Evolutionary conservation across 1,139 yeast species (phyloP).

Genomic region (Taiozyma onychis): DNA sequence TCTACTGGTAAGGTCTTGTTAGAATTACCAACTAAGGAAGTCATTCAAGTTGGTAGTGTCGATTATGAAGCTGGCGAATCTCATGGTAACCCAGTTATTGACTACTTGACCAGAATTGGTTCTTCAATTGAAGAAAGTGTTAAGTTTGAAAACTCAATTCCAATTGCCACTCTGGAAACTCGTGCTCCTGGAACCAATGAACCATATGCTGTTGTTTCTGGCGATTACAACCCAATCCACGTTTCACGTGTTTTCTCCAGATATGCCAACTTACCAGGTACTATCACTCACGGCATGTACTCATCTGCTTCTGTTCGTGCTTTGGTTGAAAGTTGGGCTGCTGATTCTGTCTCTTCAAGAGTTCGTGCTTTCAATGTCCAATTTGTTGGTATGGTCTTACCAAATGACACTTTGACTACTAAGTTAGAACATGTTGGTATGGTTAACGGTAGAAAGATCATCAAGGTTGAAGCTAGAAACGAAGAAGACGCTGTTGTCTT

Average conservation of each 20-base stretch:
- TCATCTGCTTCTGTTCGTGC: constrained; percentile 94
- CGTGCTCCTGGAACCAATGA: constrained; percentile 72
- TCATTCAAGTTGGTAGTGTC: constrained; percentile 81
- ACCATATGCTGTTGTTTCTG: constrained; percentile 95
- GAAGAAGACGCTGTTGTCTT: constrained; percentile 77
- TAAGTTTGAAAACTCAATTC: constrained; percentile 83
- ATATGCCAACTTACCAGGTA: constrained; percentile 92
- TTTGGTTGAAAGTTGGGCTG: constrained; percentile 97
- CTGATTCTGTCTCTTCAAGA: constrained; percentile 92
- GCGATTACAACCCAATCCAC: constrained; percentile 97
- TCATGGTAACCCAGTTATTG: constrained; percentile 96
- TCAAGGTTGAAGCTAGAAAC: constrained; percentile 85
- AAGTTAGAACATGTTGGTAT: constrained; percentile 94
- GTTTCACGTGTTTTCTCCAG: constrained; percentile 92
- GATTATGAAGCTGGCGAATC: constrained; percentile 89
- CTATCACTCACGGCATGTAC: constrained; percentile 98
- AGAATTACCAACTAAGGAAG: constrained; percentile 91
- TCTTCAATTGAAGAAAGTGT: constrained; percentile 92
- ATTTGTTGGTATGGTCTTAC: constrained; percentile 96
- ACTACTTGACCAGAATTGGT: constrained; percentile 88
- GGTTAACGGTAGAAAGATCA: constrained; percentile 98
- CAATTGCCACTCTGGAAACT: constrained; percentile 56
- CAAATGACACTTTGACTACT: constrained; percentile 86
- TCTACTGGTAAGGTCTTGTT: constrained; percentile 82
- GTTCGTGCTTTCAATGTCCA: constrained; percentile 91